Evolutionary conservation across 345 rosid species (phyloP).

Genomic region (Melaleuca alternifolia): DNA sequence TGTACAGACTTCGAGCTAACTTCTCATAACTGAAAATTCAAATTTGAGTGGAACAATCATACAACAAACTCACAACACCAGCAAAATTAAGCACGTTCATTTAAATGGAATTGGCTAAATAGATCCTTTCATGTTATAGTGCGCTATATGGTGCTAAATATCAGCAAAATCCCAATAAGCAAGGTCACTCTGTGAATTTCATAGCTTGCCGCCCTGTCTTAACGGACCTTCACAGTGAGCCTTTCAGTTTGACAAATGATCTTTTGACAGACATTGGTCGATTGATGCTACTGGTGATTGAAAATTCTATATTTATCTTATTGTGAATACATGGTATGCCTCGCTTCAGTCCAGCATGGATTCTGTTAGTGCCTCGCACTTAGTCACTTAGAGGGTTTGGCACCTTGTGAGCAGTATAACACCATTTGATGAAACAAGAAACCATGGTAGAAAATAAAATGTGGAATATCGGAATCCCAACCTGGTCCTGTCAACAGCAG

Average conservation of each 20-base stretch:
- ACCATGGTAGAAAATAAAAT: neutral
- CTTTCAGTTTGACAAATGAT: neutral
- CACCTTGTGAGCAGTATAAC: neutral
- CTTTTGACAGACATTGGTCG: neutral
- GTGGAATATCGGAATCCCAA: neutral
- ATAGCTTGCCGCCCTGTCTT: neutral
- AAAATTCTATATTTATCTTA: neutral
- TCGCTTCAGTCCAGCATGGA: neutral
- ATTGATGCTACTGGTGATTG: neutral
- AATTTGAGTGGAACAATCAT: neutral
- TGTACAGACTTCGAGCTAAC: neutral
- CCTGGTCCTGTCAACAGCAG: slow-evolving; percentile 98
- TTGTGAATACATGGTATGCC: neutral
- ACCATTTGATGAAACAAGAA: neutral
- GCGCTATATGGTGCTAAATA: neutral
- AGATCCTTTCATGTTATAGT: neutral
- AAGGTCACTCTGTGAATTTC: neutral
- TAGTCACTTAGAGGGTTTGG: neutral
- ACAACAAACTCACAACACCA: neutral
- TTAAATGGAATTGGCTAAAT: neutral
- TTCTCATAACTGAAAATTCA: neutral
- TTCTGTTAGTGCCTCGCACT: neutral
- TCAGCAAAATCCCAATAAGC: neutral
- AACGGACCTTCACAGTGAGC: neutral
- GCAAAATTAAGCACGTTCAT: neutral